Conservation (phyloP, 2,329 filamentous ascomycete species). For the Rhynchosporium secalis region DNA sequence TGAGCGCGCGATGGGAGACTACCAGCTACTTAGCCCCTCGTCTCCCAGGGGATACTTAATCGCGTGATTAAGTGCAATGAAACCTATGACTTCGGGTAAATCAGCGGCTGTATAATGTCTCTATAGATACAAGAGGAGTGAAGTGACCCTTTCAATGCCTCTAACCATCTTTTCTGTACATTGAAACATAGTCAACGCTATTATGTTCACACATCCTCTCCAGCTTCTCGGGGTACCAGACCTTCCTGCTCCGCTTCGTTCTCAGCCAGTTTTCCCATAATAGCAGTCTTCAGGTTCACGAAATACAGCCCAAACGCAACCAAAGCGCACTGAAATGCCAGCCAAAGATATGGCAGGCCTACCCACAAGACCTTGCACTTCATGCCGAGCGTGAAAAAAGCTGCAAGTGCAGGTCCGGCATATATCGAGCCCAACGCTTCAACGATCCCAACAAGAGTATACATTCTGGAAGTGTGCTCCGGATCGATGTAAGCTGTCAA, state of each 20-base stretch:
- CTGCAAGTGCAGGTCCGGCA: conserved; percentile 14
- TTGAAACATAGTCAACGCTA: not conserved
- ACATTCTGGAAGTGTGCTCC: conserved; percentile 12
- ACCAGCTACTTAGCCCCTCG: too few relatives aligned
- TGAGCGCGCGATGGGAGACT: too few relatives aligned
- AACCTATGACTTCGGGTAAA: too few relatives aligned
- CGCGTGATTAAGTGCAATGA: not conserved
- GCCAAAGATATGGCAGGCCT: conserved; percentile 15
- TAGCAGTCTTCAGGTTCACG: conserved; percentile 9
- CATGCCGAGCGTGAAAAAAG: conserved; percentile 13
- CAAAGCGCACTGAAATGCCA: conserved; percentile 2
- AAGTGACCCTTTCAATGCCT: not conserved
- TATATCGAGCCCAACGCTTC: conserved; percentile 15
- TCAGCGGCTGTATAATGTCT: too few relatives aligned
- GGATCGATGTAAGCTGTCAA: conserved; percentile 14
- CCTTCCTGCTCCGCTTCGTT: not conserved
- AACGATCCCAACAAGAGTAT: conserved; percentile 11
- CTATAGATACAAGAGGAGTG: not conserved
- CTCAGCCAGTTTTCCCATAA: not conserved
- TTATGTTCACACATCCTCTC: not conserved
- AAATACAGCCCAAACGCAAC: conserved; percentile 8
- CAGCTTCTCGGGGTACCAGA: not conserved
- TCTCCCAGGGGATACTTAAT: not conserved
- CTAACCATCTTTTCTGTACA: not conserved
- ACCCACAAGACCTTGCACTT: conserved; percentile 11